Conservation (phyloP, 805 yeast genomes). For the Millerozyma acaciae region DNA sequence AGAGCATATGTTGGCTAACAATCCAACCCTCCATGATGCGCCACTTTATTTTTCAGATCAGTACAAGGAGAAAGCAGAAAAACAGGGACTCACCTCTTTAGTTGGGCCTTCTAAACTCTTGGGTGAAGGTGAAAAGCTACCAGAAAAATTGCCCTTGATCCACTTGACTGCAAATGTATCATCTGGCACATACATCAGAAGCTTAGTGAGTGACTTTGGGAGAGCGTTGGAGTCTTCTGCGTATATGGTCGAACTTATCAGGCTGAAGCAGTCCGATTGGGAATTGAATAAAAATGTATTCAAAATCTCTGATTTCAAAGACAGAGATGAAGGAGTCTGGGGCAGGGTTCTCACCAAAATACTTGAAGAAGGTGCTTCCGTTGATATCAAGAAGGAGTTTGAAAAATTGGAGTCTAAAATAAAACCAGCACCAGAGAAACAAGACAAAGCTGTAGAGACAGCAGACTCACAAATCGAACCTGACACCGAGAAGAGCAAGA, state of each 20-base stretch:
- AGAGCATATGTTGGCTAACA: constrained; percentile 40
- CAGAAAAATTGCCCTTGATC: constrained; percentile 59
- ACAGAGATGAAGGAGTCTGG: constrained; percentile 65
- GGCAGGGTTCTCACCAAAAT: constrained; percentile 56
- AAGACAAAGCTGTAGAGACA: constrained; percentile 4
- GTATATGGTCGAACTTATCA: constrained; percentile 78
- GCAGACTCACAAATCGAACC: no score
- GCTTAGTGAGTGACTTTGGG: constrained; percentile 85
- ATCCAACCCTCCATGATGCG: constrained; percentile 62
- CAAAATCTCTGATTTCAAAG: constrained; percentile 59
- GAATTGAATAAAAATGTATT: constrained; percentile 66
- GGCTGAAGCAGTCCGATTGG: constrained; percentile 84
- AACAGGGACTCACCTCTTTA: constrained; percentile 34
- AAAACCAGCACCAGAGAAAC: constrained; percentile 7
- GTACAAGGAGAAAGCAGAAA: constrained; percentile 43
- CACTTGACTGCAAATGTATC: constrained; percentile 78
- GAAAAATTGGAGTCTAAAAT: constrained; percentile 7
- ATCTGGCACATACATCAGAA: constrained; percentile 92
- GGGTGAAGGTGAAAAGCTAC: constrained; percentile 34
- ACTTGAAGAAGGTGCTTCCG: constrained; percentile 32
- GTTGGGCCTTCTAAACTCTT: constrained; percentile 37
- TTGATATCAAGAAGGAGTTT: constrained; percentile 24
- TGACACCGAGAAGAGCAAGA: no score
- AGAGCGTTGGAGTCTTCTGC: constrained; percentile 75
- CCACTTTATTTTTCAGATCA: constrained; percentile 56